A percentile compares a stretch with the other conserved stretches of the same genome.
phyloP scores from a whole-genome alignment of 257 asterid species.

The Parsonsia alboflavescens region DNA sequence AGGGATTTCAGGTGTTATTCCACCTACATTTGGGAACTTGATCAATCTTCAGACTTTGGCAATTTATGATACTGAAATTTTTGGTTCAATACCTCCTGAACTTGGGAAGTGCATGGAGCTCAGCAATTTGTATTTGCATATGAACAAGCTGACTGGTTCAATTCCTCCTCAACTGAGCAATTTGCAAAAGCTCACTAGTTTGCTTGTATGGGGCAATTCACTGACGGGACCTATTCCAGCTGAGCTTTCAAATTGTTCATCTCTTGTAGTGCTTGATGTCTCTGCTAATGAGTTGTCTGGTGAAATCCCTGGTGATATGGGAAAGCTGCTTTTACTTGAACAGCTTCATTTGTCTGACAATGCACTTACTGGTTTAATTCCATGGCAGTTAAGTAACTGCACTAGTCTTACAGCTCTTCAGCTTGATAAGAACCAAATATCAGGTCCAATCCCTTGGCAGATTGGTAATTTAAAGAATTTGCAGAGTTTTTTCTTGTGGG shows the following conservation, averaged over 20 bases:
- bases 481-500: slow-evolving; percentile 91
- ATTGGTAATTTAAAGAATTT: slow-evolving; percentile 65
- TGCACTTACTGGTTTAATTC: slow-evolving; percentile 55
- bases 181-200: slow-evolving; percentile 67
- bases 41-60: slow-evolving; percentile 64
- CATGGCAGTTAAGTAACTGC: slow-evolving; percentile 66
- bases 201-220: slow-evolving; percentile 83
- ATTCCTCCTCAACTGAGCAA: slow-evolving; percentile 66
- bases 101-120: slow-evolving; percentile 63
- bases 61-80: slow-evolving; percentile 71
- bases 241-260: slow-evolving; percentile 55
- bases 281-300: slow-evolving; percentile 70
- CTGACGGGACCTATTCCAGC: slow-evolving; percentile 60
- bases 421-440: slow-evolving; percentile 70
- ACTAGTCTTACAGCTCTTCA: slow-evolving; percentile 69
- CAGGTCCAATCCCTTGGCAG: slow-evolving; percentile 65
- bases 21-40: slow-evolving; percentile 72
- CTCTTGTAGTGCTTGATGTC: slow-evolving; percentile 72
- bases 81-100: slow-evolving; percentile 73
- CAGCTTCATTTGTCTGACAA: slow-evolving; percentile 85
- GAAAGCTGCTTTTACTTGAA: slow-evolving; percentile 54
- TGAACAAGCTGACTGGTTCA: slow-evolving; percentile 72
- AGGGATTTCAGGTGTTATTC: slow-evolving; percentile 68
- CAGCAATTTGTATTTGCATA: slow-evolving; percentile 61
- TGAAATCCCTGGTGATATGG: slow-evolving; percentile 62